Base-by-base conservation (phyloP, 2,329 filamentous ascomycete species). In the Cladophialophora chaetospira region DNA sequence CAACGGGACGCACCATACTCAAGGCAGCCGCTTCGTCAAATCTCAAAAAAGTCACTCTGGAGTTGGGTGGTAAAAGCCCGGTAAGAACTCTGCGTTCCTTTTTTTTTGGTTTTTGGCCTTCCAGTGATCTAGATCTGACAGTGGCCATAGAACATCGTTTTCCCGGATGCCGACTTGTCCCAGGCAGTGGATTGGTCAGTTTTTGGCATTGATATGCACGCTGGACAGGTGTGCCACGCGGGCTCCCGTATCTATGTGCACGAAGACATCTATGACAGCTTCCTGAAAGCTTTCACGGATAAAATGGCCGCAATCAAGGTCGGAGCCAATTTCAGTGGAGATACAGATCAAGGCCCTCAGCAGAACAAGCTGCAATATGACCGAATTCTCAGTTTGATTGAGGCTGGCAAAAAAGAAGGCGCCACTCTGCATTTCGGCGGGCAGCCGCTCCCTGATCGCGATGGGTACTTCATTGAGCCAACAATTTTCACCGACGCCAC, bases 271-370 rank as follows among this genome's bases (percentile, higher is more conserved):
- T 68, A 68, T 52, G 70, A 71, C 5, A 48, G 60, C 5, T 71
- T 72, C 36, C 31, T 70, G 8, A 57, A 63, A 25, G 63, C 60
- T 9, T 70, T 66, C 19, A 79, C 76, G 6, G 72, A 73, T 38
- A 80, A 85, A 48, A 77, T 85, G 13, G 73, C 77, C 42, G 73
- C 77, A n/a, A 81, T 82, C 29, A 82, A 85, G 50, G 79, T 90
- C 11, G 88, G 88, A 52, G 83, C 90, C 66, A 88, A 87, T 0
- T 91, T 89, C 70, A 78, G 80, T 4, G 82, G 87, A 63, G 77
- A 76, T 33, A 89, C 87, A 0, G 88, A 86, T 75, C 88, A 91
- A 67, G 88, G 88, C 0, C 88, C 88, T 0, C 88, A 90, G 67
- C 82, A 90, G 42, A 88, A 86, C 3, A 86, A 86, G 68, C 72